A percentile compares a stretch with the other conserved stretches of the same genome.
These are phyloP conservation scores for Urochloa ruziziensis DNA, from an alignment of 176 grass and related monocot genomes.

Conservation along the genomic window DNA sequence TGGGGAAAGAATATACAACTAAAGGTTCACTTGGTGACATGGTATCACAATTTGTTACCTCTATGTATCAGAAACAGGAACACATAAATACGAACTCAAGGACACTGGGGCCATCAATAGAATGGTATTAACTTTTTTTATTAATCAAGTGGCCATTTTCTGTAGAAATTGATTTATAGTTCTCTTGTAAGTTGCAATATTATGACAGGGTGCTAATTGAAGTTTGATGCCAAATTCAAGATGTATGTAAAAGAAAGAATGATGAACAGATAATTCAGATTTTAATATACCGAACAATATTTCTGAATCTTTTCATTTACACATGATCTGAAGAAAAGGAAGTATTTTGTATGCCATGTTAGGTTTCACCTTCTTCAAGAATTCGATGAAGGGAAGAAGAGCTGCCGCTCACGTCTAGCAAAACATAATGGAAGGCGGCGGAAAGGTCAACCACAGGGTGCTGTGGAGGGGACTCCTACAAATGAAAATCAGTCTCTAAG, in stretches of 20 bases:
- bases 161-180: neutral
- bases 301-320: neutral
- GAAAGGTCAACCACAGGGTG: constrained; percentile 42
- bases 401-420: constrained; percentile 71
- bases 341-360: constrained; percentile 3
- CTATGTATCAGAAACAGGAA: neutral
- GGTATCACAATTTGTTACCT: neutral
- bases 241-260: neutral
- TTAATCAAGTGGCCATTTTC: neutral
- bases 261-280: constrained; percentile 5
- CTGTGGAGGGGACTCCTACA: constrained; percentile 23
- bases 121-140: neutral
- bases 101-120: neutral
- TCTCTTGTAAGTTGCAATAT: neutral
- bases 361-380: constrained; percentile 90
- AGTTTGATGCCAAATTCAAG: constrained; percentile 14
- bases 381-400: constrained; percentile 92
- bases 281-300: neutral
- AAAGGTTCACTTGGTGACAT: constrained; percentile 14
- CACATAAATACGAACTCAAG: neutral
- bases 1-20: neutral
- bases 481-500: constrained; percentile 42
- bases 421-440: constrained; percentile 76
- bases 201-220: constrained; percentile 3
- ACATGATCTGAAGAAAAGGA: neutral